Evolutionary conservation across 2,329 filamentous ascomycete species (phyloP).

Genomic region (Fragosphaeria purpurea): DNA sequence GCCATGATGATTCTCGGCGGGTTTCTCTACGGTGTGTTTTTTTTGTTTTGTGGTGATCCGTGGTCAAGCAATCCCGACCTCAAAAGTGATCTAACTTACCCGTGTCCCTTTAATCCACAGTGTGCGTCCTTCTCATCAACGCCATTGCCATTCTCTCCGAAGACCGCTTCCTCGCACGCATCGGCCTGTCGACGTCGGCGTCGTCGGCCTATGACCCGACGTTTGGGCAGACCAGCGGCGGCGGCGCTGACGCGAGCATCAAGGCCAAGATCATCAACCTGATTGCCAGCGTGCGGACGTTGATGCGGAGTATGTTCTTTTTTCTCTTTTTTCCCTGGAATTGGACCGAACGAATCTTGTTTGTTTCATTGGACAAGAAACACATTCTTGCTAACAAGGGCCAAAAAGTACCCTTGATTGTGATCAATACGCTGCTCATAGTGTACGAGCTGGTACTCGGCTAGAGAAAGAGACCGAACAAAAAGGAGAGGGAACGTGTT

Average conservation of each 20-base stretch:
- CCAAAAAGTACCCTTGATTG: constrained; percentile 66
- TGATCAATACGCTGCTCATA: constrained; percentile 74
- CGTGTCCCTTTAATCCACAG: constrained; percentile 29
- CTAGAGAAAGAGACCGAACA: constrained; percentile 25
- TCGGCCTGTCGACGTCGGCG: constrained; percentile 66
- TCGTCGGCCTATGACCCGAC: constrained; percentile 59
- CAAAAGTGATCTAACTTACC: neutral
- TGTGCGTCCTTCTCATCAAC: constrained; percentile 81
- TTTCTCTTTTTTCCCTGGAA: neutral
- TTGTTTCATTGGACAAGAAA: no score
- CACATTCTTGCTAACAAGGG: neutral
- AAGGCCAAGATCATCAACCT: constrained; percentile 83
- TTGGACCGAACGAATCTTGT: neutral
- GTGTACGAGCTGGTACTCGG: constrained; percentile 71
- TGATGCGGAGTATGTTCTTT: constrained; percentile 73
- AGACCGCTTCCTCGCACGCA: constrained; percentile 83
- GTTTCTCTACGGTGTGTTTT: constrained; percentile 20
- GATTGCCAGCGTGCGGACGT: constrained; percentile 78
- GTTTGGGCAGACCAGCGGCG: constrained; percentile 50
- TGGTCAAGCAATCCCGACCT: neutral
- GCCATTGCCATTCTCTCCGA: constrained; percentile 88
- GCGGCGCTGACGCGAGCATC: constrained; percentile 58
- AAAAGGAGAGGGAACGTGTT: neutral
- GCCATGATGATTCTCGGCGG: constrained; percentile 17
- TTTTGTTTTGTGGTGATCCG: neutral